These are phyloP conservation scores for Planoprotostelium fungivorum DNA, from an alignment of 78 protist species.

Conservation along the genomic window DNA sequence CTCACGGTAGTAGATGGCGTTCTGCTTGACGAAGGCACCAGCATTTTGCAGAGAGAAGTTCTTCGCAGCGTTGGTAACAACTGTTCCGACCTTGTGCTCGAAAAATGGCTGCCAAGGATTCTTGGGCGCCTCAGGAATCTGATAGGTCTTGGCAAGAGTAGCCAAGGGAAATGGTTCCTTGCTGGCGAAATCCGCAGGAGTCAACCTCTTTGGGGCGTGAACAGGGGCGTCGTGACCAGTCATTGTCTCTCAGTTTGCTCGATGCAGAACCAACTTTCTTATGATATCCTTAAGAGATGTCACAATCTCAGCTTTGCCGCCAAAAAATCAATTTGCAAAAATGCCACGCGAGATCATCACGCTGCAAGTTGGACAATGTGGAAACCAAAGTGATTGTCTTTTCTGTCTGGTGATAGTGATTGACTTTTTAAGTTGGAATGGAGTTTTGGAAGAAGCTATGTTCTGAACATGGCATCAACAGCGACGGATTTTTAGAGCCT, in stretches of 20 bases:
- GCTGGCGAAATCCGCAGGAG: neutral
- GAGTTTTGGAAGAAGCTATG: conserved; percentile 98
- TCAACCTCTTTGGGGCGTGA: neutral
- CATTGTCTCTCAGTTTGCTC: neutral
- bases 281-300: neutral
- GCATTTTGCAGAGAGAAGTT: neutral
- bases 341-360: conserved; percentile 96
- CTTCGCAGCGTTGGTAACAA: neutral
- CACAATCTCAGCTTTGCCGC: neutral
- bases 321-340: conserved; percentile 3
- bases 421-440: conserved; percentile 74
- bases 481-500: conserved; percentile 85
- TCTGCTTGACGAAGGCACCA: neutral
- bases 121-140: neutral
- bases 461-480: conserved; percentile 96
- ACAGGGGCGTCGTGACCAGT: neutral
- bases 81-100: neutral
- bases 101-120: neutral
- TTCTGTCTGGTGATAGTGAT: neutral
- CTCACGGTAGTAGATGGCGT: neutral
- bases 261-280: neutral
- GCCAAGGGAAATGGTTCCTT: neutral
- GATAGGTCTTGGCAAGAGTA: neutral
- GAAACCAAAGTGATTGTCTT: conserved; percentile 91
- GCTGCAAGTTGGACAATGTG: conserved; percentile 98